These are phyloP conservation scores for Hyphopichia buzzinii DNA, from an alignment of 1,139 yeast species.

Conservation along the genomic window DNA sequence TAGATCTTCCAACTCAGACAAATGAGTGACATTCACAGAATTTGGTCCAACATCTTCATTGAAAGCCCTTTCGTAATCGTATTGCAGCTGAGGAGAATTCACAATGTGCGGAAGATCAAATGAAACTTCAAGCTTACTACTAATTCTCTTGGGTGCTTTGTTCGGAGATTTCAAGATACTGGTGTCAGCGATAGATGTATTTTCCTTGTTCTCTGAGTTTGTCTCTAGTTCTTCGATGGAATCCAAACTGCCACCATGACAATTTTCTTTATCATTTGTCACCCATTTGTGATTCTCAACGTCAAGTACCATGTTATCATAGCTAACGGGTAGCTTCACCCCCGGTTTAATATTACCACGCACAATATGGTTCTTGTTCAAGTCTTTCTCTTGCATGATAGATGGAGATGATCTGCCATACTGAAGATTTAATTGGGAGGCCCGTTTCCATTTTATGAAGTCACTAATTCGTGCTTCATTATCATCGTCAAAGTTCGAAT, in stretches of 20 bases:
- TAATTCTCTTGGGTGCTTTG: constrained; percentile 9
- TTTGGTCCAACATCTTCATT: constrained; percentile 5
- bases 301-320: constrained; percentile 42
- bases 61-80: constrained; percentile 8
- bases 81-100: not conserved
- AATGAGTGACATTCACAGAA: constrained; percentile 33
- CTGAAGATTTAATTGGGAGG: constrained; percentile 34
- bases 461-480: constrained; percentile 16
- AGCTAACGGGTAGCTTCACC: constrained; percentile 32
- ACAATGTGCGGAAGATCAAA: constrained; percentile 35
- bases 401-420: constrained; percentile 12
- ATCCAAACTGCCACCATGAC: constrained; percentile 33
- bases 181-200: constrained; percentile 5
- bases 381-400: constrained; percentile 4
- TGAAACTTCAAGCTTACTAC: constrained; percentile 37
- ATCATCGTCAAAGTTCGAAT: constrained; percentile 10
- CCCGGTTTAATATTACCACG: constrained; percentile 37
- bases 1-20: constrained; percentile 44
- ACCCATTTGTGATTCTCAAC: constrained; percentile 38
- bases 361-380: constrained; percentile 10
- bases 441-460: constrained; percentile 37
- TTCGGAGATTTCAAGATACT: constrained; percentile 6
- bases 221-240: constrained; percentile 44
- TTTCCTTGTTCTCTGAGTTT: constrained; percentile 13
- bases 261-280: constrained; percentile 26